These are phyloP conservation scores for Diplocarpon rosae DNA, from an alignment of 2,329 filamentous ascomycete genomes.

Conservation along the genomic window DNA sequence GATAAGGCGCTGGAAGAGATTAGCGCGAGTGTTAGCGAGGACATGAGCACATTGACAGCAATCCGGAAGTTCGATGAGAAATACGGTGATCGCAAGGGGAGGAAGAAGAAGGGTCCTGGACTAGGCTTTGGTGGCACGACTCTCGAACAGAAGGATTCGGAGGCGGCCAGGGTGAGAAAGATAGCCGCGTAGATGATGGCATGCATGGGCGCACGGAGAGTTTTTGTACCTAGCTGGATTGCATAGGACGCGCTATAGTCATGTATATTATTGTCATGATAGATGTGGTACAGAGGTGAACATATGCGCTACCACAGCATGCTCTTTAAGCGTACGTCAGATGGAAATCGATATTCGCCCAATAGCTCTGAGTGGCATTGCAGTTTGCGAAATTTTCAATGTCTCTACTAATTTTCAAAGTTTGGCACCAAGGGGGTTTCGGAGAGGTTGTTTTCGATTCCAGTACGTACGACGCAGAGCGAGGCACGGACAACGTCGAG, in stretches of 20 bases:
- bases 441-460: too few relatives aligned
- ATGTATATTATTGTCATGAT: constrained; percentile 12
- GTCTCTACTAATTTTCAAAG: too few relatives aligned
- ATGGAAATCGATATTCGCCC: too few relatives aligned
- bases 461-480: too few relatives aligned
- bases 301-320: background rate
- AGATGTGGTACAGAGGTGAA: constrained; percentile 4
- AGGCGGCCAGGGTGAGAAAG: constrained; percentile 26
- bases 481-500: too few relatives aligned
- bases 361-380: too few relatives aligned
- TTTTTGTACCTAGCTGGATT: background rate
- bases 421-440: too few relatives aligned
- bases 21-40: constrained; percentile 82
- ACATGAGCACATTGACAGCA: constrained; percentile 76
- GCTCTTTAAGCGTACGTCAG: too few relatives aligned
- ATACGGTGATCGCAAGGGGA: constrained; percentile 71
- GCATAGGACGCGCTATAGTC: background rate
- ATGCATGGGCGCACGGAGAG: background rate
- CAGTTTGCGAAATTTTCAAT: too few relatives aligned
- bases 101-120: constrained; percentile 43
- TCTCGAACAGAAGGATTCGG: constrained; percentile 22
- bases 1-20: constrained; percentile 80
- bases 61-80: constrained; percentile 95
- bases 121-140: constrained; percentile 45
- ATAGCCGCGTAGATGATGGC: constrained; percentile 9